Evolutionary conservation across 768 basidiomycete genomes (phyloP).

Genomic region (Artomyces pyxidatus): DNA sequence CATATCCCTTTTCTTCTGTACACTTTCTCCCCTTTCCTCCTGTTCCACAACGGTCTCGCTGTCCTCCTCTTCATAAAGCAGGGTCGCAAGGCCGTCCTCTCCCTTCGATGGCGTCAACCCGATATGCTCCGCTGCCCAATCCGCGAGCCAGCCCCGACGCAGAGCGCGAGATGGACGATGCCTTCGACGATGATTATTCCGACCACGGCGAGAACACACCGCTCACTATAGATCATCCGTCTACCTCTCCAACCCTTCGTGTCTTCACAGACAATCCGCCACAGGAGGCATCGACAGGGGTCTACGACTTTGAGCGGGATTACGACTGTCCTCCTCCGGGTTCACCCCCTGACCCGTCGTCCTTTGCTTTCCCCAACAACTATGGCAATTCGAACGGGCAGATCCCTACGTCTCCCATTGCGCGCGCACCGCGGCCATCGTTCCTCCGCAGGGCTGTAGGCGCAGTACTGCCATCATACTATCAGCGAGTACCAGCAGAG

Average conservation of each 20-base stretch:
- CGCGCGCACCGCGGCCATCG: constrained; percentile 31
- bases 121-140: constrained; percentile 48
- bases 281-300: too few species aligned
- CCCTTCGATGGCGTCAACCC: constrained; percentile 33
- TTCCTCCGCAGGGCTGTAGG: constrained; percentile 54
- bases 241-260: constrained; percentile 24
- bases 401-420: constrained; percentile 43
- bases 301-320: constrained; percentile 77
- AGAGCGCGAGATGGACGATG: constrained; percentile 65
- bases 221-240: constrained; percentile 23
- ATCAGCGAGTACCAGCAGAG: constrained; percentile 41
- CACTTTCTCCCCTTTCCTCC: not conserved
- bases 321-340: constrained; percentile 76
- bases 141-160: constrained; percentile 34
- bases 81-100: not conserved
- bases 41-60: too few species aligned
- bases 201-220: constrained; percentile 29
- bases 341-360: constrained; percentile 58
- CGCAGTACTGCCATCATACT: constrained; percentile 58
- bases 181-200: constrained; percentile 62
- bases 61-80: too few species aligned
- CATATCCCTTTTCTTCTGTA: too few species aligned
- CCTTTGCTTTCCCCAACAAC: constrained; percentile 54
- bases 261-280: constrained; percentile 13
- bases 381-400: constrained; percentile 67